Conservation (phyloP, 2,329 filamentous ascomycete species). For the Stemphylium vesicarium region DNA sequence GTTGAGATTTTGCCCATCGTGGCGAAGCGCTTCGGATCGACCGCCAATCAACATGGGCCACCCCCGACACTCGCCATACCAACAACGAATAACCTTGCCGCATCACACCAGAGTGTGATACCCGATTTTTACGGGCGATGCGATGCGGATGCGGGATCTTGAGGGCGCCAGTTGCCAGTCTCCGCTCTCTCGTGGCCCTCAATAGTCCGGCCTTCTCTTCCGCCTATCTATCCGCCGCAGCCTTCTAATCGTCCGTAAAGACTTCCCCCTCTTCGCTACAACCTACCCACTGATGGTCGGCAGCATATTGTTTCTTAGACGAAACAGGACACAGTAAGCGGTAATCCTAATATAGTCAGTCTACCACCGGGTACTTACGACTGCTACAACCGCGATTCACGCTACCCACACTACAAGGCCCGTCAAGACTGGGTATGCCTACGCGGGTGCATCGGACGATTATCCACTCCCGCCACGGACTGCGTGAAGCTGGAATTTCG, state of each 20-base stretch:
- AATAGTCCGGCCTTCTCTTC: conserved; percentile 13
- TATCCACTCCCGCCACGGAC: conserved; percentile 13
- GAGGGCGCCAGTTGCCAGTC: conserved; percentile 16
- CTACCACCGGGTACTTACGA: conserved; percentile 4
- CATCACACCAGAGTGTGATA: conserved; percentile 24
- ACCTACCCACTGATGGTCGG: conserved; percentile 15
- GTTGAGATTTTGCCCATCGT: conserved; percentile 20
- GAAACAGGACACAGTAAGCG: conserved; percentile 17
- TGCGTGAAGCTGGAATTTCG: conserved; percentile 18
- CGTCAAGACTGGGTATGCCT: conserved; percentile 21
- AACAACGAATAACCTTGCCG: conserved; percentile 30
- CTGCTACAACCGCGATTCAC: conserved; percentile 8
- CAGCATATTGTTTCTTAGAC: conserved; percentile 17
- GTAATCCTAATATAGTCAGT: conserved; percentile 9
- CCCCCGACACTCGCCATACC: conserved; percentile 17
- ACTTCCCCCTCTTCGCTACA: conserved; percentile 21
- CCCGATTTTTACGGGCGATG: conserved; percentile 14
- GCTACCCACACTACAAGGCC: conserved; percentile 4
- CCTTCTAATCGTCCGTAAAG: conserved; percentile 10
- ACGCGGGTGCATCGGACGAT: conserved; percentile 13
- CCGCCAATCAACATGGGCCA: conserved; percentile 21
- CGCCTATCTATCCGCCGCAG: conserved; percentile 5
- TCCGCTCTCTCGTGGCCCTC: conserved; percentile 23
- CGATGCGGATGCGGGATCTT: conserved; percentile 20
- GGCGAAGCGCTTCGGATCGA: conserved; percentile 25